Base-by-base conservation (phyloP, 1,284 basidiomycete genomes). In the Rhodotorula sp. region DNA sequence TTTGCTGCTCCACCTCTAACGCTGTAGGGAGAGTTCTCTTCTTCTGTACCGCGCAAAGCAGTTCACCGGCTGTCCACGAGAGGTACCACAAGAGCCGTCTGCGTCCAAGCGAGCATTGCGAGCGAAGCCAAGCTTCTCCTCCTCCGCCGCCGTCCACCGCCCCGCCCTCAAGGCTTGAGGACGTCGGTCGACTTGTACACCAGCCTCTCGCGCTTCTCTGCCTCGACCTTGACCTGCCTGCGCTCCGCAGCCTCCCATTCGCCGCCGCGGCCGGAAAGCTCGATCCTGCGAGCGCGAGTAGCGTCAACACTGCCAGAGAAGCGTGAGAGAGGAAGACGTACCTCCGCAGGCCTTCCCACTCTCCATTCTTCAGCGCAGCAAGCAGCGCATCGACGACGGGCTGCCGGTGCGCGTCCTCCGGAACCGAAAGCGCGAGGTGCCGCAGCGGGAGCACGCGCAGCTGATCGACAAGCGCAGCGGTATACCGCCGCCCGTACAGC, bases 211-310 rank as follows among this genome's bases (percentile, higher is more conserved):
- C 56, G 51, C 55, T 41, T 54, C 29, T 67, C 61, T 4, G 51
- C 66, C 13, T 62, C 68, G n/a, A 34, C 3, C 71, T 70, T 73
- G 62, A 73, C 32, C 68, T 41, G 21, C 37, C 68, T 66, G 17
- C 71, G 61, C 58, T 73, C 65, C 9, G 29, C 12, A 9, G 71
- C 44, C 15, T 32, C 57, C 71, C 71, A 73, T 1, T 70, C 65
- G 10, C 71, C 71, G 0, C 64, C 68, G 10, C 62, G 54, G 5
- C 55, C 63, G 55, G 66, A 66, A 34, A 73, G 60, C 34, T 73
- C 71, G 25, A 73, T 41, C 32, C 61, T 66, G 50, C 37, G 50
- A 29, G n/a, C 27, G 27, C 12, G 34, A 39, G 44, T 7, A 37
- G 39, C 0, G 29, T 66, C 57, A 59, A 57, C 22, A 50, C 22